phyloP scores from a whole-genome alignment of 495 filamentous ascomycete genomes.

The Trichoderma asperelloides region DNA sequence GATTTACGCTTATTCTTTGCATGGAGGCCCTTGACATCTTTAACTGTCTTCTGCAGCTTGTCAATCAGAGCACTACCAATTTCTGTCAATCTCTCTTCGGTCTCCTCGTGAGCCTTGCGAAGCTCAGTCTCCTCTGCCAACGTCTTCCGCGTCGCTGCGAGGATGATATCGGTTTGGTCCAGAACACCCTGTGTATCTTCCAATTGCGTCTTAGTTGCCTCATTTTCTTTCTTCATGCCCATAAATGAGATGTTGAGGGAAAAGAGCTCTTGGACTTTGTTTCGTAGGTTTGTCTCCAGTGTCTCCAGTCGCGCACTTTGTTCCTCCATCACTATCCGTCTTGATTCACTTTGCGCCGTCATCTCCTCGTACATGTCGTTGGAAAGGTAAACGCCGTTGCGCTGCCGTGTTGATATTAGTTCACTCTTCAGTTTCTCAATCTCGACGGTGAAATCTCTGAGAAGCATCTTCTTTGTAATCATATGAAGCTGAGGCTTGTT shows the following conservation, averaged over 20 bases:
- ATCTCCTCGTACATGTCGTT: conserved; percentile 79
- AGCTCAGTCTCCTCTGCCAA: conserved; percentile 73
- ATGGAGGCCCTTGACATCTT: conserved; percentile 70
- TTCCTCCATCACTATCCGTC: conserved; percentile 86
- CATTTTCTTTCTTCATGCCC: conserved; percentile 75
- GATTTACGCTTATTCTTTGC: conserved; percentile 76
- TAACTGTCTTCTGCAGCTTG: conserved; percentile 64
- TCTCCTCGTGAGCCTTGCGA: conserved; percentile 75
- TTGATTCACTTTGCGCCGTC: conserved; percentile 80
- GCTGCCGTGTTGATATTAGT: conserved; percentile 82
- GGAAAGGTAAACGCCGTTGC: conserved; percentile 89
- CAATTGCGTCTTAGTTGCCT: conserved; percentile 58
- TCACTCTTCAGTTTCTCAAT: conserved; percentile 92
- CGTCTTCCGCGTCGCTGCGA: conserved; percentile 62
- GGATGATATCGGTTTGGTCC: conserved; percentile 75
- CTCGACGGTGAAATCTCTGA: conserved; percentile 84
- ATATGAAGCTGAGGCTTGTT: conserved; percentile 95
- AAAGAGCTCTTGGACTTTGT: conserved; percentile 88
- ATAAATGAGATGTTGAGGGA: conserved; percentile 76
- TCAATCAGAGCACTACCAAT: conserved; percentile 67
- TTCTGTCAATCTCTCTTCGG: conserved; percentile 63
- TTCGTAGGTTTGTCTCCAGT: conserved; percentile 77
- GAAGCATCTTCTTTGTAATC: conserved; percentile 82
- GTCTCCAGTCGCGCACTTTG: conserved; percentile 86
- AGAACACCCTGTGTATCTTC: conserved; percentile 72